Evolutionary conservation across 352 stramenopile genomes (phyloP), one percentile per base, ranked within the genome.

Genomic region (Globisporangium viniferum): DNA sequence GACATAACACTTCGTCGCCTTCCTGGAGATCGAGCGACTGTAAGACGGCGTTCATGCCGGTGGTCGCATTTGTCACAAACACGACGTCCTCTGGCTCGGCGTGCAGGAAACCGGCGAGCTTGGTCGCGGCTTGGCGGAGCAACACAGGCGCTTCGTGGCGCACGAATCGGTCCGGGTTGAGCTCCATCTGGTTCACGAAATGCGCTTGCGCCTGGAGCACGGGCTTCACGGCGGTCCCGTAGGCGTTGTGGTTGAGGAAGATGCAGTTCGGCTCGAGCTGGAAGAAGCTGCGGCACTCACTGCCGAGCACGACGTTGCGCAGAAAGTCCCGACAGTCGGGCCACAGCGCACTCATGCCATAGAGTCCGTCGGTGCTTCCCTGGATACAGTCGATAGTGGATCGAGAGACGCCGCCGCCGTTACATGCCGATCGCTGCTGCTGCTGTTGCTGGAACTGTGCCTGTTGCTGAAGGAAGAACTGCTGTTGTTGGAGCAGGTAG

Each of bases 151-250:
- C 72, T 61, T 95, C 88, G 41, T 80, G 82, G 3, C 88, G 84
- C 70, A 94, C 82, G 71, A 93, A 95, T n/a, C 86, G 77, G 67
- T 95, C 88, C 5, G 88, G 88, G 44, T 94, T 94, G 72, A 82
- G 83, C 73, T 95, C 88, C 88, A 95, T 94, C 76, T 90, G 86
- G 75, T 92, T 93, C 27, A 93, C 85, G 66, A 93, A 93, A 67
- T 93, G 83, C 14, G 86, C 86, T 29, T 95, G 88, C 35, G 88
- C 88, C 68, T 92, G 84, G 61, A 95, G 84, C 18, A 95, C 88
- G 61, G 81, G 78, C 66, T 89, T 90, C 22, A 81, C 82, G 0
- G 88, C 76, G 55, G 88, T 88, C 64, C 88, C 88, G 69, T 89
- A 95, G 35, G 82, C 80, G 72, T 92, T 93, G 60, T 93, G 88